Conservation (phyloP, 352 stramenopile genomes). For the Halophytophthora batemanensis region DNA sequence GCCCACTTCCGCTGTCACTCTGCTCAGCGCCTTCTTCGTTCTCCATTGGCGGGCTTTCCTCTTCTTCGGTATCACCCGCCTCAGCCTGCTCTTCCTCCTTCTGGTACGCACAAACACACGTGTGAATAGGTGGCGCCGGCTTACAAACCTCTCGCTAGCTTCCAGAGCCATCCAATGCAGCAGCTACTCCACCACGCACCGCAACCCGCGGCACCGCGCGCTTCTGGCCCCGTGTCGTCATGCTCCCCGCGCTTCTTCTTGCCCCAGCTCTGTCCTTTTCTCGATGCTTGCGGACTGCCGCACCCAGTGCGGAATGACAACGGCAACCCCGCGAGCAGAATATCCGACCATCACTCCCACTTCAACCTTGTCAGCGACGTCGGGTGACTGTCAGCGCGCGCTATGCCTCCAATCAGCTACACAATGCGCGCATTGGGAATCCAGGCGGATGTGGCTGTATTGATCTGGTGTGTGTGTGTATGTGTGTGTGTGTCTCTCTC, state of each 20-base stretch:
- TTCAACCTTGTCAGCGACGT: conserved; percentile 28
- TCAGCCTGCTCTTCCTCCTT: background rate
- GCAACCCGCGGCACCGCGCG: background rate
- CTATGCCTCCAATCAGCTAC: too few species aligned
- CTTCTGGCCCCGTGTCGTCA: conserved; percentile 1
- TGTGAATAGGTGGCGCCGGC: too few species aligned
- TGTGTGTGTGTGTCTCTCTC: too few species aligned
- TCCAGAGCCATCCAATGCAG: background rate
- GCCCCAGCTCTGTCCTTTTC: conserved; percentile 12
- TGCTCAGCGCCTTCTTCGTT: too few species aligned
- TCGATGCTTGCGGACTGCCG: conserved; percentile 12
- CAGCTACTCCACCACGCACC: background rate
- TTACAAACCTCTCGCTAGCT: too few species aligned
- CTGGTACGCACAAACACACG: too few species aligned
- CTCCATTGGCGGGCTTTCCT: background rate
- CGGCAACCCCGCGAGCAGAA: conserved; percentile 17
- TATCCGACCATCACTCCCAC: conserved; percentile 37
- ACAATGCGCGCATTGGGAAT: too few species aligned
- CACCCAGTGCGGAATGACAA: conserved; percentile 12
- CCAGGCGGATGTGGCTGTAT: too few species aligned
- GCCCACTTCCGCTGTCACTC: background rate
- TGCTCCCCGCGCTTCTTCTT: conserved; percentile 1
- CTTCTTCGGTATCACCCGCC: background rate
- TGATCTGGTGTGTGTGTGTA: too few species aligned
- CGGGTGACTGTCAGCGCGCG: background rate